Conservation (phyloP, 1,139 yeast species). For the Zygoascus meyerae region DNA sequence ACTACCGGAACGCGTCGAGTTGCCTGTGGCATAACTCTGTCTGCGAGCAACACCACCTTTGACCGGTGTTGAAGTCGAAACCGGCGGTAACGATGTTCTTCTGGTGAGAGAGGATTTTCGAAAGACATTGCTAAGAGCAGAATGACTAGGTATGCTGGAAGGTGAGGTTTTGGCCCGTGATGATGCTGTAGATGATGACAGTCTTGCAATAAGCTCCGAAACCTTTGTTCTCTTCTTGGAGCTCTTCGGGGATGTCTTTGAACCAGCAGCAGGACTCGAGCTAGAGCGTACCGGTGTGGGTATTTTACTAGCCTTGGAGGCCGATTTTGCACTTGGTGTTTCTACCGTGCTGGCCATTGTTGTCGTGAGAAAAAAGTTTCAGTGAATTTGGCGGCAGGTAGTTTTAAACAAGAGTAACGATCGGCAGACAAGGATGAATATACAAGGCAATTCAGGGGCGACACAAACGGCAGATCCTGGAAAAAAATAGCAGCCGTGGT, state of each 20-base stretch:
- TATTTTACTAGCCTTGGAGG: constrained; percentile 2
- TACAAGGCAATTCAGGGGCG: constrained; percentile 4
- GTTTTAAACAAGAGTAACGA: not conserved
- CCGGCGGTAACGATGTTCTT: constrained; percentile 1
- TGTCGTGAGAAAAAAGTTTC: no score
- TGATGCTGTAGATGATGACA: constrained; percentile 28
- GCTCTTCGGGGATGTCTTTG: constrained; percentile 6
- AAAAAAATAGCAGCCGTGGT: no score
- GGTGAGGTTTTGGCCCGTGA: constrained; percentile 24
- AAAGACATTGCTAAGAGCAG: not conserved
- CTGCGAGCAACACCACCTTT: not conserved
- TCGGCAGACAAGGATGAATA: not conserved
- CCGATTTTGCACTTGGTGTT: no score
- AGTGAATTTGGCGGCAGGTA: no score
- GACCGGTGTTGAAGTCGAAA: constrained; percentile 2
- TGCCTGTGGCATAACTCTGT: not conserved
- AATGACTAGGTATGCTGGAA: not conserved
- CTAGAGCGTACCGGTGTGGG: constrained; percentile 3
- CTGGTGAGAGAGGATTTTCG: not conserved
- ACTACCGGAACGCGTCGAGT: not conserved
- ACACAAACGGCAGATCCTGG: no score
- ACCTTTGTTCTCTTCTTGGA: constrained; percentile 23
- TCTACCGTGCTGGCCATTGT: no score
- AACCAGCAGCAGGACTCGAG: not conserved
- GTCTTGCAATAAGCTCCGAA: constrained; percentile 27